Evolutionary conservation across 805 yeast species (phyloP).

Genomic region (Yamadazyma akitaensis): DNA sequence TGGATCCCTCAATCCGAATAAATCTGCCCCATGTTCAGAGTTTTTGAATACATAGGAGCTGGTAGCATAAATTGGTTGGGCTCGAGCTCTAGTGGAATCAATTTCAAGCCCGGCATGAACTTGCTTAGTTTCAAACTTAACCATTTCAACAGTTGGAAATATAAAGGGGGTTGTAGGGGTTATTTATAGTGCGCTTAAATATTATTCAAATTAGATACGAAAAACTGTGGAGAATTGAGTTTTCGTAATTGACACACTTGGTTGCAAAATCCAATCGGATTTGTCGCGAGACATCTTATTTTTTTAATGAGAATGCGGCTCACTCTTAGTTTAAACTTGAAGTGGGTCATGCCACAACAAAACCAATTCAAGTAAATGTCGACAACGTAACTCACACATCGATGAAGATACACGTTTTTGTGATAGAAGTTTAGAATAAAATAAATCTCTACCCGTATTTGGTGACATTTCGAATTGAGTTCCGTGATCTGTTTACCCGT

Average conservation of each 20-base stretch:
- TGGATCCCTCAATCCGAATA: conserved; percentile 78
- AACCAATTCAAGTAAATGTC: background rate
- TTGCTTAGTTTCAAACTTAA: conserved; percentile 76
- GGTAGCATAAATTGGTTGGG: conserved; percentile 91
- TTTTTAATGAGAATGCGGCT: no score
- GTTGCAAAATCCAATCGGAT: background rate
- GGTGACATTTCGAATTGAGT: no score
- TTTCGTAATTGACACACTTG: background rate
- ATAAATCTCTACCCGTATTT: no score
- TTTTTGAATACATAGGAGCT: conserved; percentile 85
- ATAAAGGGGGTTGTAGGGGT: background rate
- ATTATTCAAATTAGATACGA: background rate
- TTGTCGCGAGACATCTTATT: no score
- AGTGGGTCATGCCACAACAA: background rate
- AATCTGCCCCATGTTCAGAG: conserved; percentile 88
- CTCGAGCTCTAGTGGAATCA: conserved; percentile 68
- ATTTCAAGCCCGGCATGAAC: conserved; percentile 93
- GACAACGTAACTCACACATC: no score
- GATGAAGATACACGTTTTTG: no score
- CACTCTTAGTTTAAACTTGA: background rate
- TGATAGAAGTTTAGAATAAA: no score
- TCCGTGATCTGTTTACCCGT: no score
- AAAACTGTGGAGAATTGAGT: conserved; percentile 1
- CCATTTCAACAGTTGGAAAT: background rate
- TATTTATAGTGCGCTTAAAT: background rate